These are phyloP conservation scores for Talaromyces trachyspermus DNA, from an alignment of 495 filamentous ascomycete genomes.

Conservation along the genomic window DNA sequence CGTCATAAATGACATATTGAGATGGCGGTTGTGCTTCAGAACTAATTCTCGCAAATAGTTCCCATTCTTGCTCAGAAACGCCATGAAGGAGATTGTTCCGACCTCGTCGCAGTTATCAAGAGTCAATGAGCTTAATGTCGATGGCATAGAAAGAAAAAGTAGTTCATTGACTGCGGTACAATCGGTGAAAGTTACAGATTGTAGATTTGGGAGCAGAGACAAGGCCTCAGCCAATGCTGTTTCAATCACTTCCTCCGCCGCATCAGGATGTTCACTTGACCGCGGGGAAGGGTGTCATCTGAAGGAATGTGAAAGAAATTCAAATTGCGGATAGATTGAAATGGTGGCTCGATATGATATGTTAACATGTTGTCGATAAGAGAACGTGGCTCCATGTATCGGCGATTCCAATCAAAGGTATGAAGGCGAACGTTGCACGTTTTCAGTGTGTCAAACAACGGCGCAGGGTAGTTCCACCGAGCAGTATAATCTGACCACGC, in stretches of 20 bases:
- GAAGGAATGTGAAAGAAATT: conserved; percentile 57
- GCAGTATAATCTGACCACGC: conserved; percentile 18
- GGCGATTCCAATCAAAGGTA: conserved; percentile 73
- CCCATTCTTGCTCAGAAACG: conserved; percentile 58
- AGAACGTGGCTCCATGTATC: conserved; percentile 45
- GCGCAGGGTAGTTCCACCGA: conserved; percentile 52
- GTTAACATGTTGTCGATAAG: conserved; percentile 43
- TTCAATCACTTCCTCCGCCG: conserved; percentile 26
- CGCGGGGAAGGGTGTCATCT: conserved; percentile 16
- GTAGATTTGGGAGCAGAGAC: conserved; percentile 49
- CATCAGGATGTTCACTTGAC: conserved; percentile 10
- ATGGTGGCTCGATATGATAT: conserved; percentile 51
- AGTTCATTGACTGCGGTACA: conserved; percentile 54
- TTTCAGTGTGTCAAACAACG: conserved; percentile 50
- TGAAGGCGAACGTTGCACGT: conserved; percentile 41
- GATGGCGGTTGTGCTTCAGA: conserved; percentile 66
- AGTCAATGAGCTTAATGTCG: conserved; percentile 53
- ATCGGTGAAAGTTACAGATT: conserved; percentile 58
- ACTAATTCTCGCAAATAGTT: conserved; percentile 52
- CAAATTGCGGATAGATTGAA: conserved; percentile 51
- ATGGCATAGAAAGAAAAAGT: conserved; percentile 56
- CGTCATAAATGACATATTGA: conserved; percentile 65
- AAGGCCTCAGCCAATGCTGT: conserved; percentile 50
- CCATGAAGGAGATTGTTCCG: conserved; percentile 46
- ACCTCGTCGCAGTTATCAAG: conserved; percentile 69